Evolutionary conservation across 2,329 filamentous ascomycete species (phyloP).

Genomic region (Thelonectria discophora): DNA sequence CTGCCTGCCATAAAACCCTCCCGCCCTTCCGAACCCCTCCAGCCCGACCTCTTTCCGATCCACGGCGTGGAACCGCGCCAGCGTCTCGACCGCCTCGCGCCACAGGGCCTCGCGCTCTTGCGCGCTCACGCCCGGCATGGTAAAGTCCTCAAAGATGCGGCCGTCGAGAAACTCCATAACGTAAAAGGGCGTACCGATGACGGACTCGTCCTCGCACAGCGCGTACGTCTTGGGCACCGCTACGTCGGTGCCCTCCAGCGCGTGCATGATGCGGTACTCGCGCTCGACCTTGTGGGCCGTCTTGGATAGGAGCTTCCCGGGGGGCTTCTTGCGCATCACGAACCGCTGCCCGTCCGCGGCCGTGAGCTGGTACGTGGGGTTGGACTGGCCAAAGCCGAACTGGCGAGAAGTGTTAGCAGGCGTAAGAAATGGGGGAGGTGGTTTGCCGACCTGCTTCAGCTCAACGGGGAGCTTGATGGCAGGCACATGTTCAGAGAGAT

Average conservation of each 20-base stretch:
- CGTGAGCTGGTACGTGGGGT: constrained; percentile 94
- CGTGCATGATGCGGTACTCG: constrained; percentile 90
- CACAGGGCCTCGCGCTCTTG: constrained; percentile 82
- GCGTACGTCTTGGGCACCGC: constrained; percentile 85
- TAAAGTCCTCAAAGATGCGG: constrained; percentile 89
- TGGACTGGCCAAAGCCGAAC: constrained; percentile 98
- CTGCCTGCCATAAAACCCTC: constrained; percentile 87
- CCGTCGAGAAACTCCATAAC: constrained; percentile 97
- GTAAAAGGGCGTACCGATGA: constrained; percentile 94
- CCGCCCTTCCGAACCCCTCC: constrained; percentile 74
- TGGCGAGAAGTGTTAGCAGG: constrained; percentile 48
- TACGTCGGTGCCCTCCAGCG: constrained; percentile 80
- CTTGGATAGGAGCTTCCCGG: constrained; percentile 90
- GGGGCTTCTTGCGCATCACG: constrained; percentile 97
- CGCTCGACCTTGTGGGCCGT: constrained; percentile 97
- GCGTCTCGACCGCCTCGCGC: constrained; percentile 82
- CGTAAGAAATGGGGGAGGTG: neutral
- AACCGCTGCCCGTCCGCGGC: constrained; percentile 74
- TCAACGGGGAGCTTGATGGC: constrained; percentile 84
- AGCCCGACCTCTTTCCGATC: constrained; percentile 73
- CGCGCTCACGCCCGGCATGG: constrained; percentile 76
- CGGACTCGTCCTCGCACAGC: constrained; percentile 81
- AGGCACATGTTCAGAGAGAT: constrained; percentile 80
- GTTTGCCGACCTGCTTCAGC: constrained; percentile 80
- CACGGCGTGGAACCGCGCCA: constrained; percentile 86